phyloP scores from a whole-genome alignment of 441 rosid genomes.

The Biscutella laevigata region DNA sequence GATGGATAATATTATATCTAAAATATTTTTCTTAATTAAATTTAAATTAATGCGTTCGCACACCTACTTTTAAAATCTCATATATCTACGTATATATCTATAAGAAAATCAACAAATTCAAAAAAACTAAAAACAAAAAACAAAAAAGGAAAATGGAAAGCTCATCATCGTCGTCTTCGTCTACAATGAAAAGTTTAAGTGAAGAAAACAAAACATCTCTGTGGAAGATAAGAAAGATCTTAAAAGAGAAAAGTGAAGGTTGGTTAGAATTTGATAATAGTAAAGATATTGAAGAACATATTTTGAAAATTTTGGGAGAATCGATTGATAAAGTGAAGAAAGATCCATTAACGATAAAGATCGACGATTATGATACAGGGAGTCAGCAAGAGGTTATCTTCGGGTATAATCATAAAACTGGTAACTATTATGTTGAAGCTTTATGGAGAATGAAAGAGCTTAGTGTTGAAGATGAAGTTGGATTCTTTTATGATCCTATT shows the following conservation, averaged over 20 bases:
- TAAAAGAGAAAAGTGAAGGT: conserved; percentile 7
- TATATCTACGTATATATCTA: background rate
- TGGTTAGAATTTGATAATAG: conserved; percentile 15
- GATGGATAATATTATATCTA: background rate
- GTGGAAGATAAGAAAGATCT: conserved; percentile 14
- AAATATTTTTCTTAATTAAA: background rate
- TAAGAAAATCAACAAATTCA: background rate
- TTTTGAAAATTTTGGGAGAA: background rate
- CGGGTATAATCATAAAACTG: background rate
- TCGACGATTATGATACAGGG: conserved; percentile 15
- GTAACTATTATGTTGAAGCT: background rate
- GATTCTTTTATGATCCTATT: conserved; percentile 9
- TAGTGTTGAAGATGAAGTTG: conserved; percentile 18
- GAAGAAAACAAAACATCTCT: conserved; percentile 7
- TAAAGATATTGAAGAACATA: background rate
- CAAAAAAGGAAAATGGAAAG: conserved; percentile 3
- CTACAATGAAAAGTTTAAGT: background rate
- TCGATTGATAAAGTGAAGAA: background rate
- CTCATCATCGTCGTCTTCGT: background rate
- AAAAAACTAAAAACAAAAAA: background rate
- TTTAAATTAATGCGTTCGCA: background rate
- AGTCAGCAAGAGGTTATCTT: background rate
- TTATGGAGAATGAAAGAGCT: conserved; percentile 2
- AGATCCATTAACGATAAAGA: conserved; percentile 4
- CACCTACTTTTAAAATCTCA: background rate